phyloP scores from a whole-genome alignment of 225 moss, liverwort and hornwort genomes.

The Thuidium tamariscinum region DNA sequence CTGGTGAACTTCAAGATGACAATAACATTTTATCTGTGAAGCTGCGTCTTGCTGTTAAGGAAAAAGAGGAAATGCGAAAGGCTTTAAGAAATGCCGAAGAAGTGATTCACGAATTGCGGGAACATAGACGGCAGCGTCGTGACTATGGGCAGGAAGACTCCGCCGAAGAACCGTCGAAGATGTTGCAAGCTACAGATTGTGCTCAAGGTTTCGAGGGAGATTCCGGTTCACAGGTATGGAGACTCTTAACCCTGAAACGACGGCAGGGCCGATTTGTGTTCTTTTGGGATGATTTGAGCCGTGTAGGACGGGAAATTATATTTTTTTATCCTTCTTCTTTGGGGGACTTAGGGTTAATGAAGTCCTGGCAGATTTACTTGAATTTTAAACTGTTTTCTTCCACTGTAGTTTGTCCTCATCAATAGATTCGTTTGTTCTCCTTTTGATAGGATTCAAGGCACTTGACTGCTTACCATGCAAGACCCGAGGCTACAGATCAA shows the following conservation, averaged over 20 bases:
- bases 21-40: constrained; percentile 46
- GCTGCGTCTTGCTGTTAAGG: constrained; percentile 19
- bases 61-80: constrained; percentile 29
- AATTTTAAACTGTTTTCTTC: background rate
- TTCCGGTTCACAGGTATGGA: background rate
- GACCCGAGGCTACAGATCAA: constrained; percentile 40
- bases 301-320: background rate
- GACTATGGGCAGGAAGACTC: constrained; percentile 22
- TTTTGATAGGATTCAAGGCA: constrained; percentile 37
- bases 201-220: constrained; percentile 16
- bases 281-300: background rate
- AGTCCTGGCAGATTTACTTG: background rate
- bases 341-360: background rate
- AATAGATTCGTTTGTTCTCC: background rate
- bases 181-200: background rate
- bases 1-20: constrained; percentile 56
- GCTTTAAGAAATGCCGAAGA: constrained; percentile 37
- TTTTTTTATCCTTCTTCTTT: background rate
- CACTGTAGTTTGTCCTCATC: background rate
- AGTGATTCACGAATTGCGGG: constrained; percentile 43
- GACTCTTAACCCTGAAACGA: background rate
- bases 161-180: constrained; percentile 11
- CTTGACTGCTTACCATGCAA: constrained; percentile 26
- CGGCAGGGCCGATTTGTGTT: background rate
- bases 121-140: constrained; percentile 15